Base-by-base conservation (phyloP, 106 monocot genomes). In the Cymbidium sinense region DNA sequence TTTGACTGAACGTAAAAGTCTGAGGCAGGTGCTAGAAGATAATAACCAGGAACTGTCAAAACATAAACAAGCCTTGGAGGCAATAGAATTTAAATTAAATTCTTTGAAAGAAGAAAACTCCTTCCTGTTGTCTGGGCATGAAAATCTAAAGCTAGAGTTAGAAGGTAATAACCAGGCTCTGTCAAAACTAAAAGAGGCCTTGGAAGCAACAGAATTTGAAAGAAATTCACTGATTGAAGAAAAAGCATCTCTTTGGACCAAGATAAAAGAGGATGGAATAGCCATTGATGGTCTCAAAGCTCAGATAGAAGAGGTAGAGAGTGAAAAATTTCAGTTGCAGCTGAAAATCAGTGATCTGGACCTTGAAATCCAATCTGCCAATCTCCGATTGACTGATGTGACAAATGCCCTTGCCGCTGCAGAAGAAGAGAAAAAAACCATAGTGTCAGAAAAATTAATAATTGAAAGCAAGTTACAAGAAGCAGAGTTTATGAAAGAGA, bases 311-410 rank as follows among this genome's bases (percentile, higher is more conserved):
- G 50, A 64, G 34, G 67, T 67, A 71, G 70, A 43, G 36, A 41
- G 1, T 70, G 80, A 82, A 62, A 83, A 76, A n/a, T 85, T 77
- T 58, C 35, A 76, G 55, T 50, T 89, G 54, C 84, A 81, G 50
- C 41, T 73, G 71, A 83, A 75, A 83, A 77, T 84, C 34, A 73
- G 79, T 77, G 76, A 84, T 80, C 69, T 86, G 34, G 34, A 11
- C 25, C 19, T 78, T 70, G 55, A 81, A 62, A 33, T 65, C 70
- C 61, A 62, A 62, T 62, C 27, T 62, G 61, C 34, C 37, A 64
- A 31, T 27, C 37, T 65, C 7, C 64, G 65, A 39, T 23, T 87
- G 23, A 27, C 41, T 75, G 78, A 78, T 77, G 44, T 81, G 55
- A 70, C 72, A 17, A 70, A 54, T 19, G 39, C 55, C 19, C 34